Percentiles rank a stretch among this genome's conserved stretches.
phyloP scores from a whole-genome alignment of 495 filamentous ascomycete genomes.

The Tetracladium marchalianum region DNA sequence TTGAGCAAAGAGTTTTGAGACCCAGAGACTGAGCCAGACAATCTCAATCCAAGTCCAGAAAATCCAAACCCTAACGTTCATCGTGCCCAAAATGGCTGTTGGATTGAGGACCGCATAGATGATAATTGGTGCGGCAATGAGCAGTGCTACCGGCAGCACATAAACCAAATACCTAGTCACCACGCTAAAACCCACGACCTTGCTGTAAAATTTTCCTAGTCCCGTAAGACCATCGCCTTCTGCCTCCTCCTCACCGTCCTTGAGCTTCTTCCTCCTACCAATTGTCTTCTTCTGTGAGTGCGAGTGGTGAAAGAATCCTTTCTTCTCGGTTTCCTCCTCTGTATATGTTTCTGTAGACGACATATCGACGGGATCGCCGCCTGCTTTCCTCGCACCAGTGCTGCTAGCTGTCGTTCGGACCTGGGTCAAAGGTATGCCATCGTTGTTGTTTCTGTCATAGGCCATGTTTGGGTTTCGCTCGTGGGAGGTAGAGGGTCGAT shows the following conservation, averaged over 20 bases:
- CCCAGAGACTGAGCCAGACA: constrained; percentile 83
- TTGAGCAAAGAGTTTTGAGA: constrained; percentile 71
- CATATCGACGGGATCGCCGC: constrained; percentile 20
- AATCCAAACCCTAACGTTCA: constrained; percentile 56
- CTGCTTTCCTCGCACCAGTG: constrained; percentile 40
- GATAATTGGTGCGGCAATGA: constrained; percentile 75
- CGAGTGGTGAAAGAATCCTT: constrained; percentile 32
- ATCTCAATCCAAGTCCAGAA: constrained; percentile 91
- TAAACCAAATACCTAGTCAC: constrained; percentile 86
- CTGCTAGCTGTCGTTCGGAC: constrained; percentile 37
- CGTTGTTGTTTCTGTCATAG: constrained; percentile 26
- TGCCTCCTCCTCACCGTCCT: constrained; percentile 35
- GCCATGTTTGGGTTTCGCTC: constrained; percentile 2
- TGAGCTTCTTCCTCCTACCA: constrained; percentile 44
- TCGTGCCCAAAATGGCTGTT: constrained; percentile 41
- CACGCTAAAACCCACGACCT: constrained; percentile 74
- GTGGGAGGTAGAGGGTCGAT: not conserved
- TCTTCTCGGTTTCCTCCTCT: constrained; percentile 32
- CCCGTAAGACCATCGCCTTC: constrained; percentile 58
- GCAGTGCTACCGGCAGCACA: constrained; percentile 62
- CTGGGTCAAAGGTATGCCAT: constrained; percentile 41
- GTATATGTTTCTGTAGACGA: constrained; percentile 18
- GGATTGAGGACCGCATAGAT: constrained; percentile 27
- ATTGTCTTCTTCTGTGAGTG: constrained; percentile 28
- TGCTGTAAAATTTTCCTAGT: constrained; percentile 83